Evolutionary conservation across 441 rosid genomes (phyloP), one percentile per base, ranked within the genome.

Genomic region (Lepidium campestre): DNA sequence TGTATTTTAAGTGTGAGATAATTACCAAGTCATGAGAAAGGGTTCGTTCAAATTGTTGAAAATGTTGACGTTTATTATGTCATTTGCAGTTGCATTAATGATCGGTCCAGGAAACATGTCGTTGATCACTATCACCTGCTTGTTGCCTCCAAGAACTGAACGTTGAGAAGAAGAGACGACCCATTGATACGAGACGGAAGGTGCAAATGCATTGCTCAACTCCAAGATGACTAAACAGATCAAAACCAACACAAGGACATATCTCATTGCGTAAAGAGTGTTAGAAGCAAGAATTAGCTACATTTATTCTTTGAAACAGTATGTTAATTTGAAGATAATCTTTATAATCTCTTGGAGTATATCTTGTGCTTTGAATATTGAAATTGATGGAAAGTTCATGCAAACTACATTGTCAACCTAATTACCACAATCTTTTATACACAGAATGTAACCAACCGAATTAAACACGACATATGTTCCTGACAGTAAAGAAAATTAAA

Each of bases 101-200:
- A 83, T 57, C 0, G 88, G 91, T 70, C 88, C 91, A 10, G 85
- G 88, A 57, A 86, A 86, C 79, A 65, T 79, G 22, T 79, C 86
- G 46, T 83, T 86, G 74, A 83, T 82, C 25, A 84, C 78, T 35
- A 83, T 79, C 18, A 74, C 73, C 69, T 67, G 73, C n/a, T 74
- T 74, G 46, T 61, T 55, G 41, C 55, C 13, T 45, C 73, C 77
- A 15, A 61, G 77, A 48, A 68, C 17, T 5, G 18, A 67, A 62
- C 70, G 70, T 62, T 54, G 70, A 40, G 73, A 61, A 48, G 22
- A 67, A 31, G 77, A 74, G 27, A 74, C 73, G 58, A 68, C 10
- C 77, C 77, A 74, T 7, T 74, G 25, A 48, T 74, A 67, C n/a
- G 65, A 74, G 6, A 45, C 63, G 4, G 19, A 20, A 15, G 77